phyloP scores from a whole-genome alignment of 192 early-diverging fungal species.

The Rhizophagus sp. region DNA sequence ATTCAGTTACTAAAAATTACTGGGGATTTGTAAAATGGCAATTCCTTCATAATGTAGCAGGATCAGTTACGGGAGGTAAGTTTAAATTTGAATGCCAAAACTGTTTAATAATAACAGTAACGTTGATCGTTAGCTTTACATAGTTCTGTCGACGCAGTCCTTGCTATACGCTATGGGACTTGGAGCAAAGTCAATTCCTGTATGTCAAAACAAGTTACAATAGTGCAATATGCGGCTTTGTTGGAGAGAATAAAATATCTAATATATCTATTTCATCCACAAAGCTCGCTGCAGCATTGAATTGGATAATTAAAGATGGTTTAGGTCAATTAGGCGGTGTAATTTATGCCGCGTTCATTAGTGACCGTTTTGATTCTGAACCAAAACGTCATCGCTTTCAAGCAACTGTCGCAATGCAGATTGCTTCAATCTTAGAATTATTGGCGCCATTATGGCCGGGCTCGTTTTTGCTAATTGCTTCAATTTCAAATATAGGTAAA shows the following conservation, averaged over 20 bases:
- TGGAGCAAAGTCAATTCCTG: slow-evolving; percentile 68
- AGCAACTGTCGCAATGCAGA: slow-evolving; percentile 68
- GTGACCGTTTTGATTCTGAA: slow-evolving; percentile 77
- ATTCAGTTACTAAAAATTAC: slow-evolving; percentile 75
- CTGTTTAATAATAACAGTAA: background rate
- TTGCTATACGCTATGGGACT: slow-evolving; percentile 83
- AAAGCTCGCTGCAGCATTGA: slow-evolving; percentile 76
- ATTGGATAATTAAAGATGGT: slow-evolving; percentile 93
- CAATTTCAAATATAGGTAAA: slow-evolving; percentile 77
- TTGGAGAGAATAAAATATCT: background rate
- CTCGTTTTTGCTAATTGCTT: slow-evolving; percentile 73
- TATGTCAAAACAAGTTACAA: slow-evolving; percentile 15
- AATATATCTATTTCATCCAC: background rate
- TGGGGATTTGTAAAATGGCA: slow-evolving; percentile 75
- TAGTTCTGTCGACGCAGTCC: slow-evolving; percentile 83
- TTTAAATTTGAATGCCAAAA: slow-evolving; percentile 27
- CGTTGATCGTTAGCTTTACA: background rate
- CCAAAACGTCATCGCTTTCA: slow-evolving; percentile 84
- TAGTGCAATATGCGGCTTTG: background rate
- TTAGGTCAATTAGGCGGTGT: slow-evolving; percentile 86
- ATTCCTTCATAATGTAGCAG: slow-evolving; percentile 75
- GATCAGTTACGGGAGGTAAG: slow-evolving; percentile 70
- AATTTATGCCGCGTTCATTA: slow-evolving; percentile 74
- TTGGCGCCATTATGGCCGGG: slow-evolving; percentile 79
- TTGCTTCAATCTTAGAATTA: slow-evolving; percentile 74